Conservation (phyloP, 1,284 basidiomycete species). For the Phylloboletellus chloephorus region DNA sequence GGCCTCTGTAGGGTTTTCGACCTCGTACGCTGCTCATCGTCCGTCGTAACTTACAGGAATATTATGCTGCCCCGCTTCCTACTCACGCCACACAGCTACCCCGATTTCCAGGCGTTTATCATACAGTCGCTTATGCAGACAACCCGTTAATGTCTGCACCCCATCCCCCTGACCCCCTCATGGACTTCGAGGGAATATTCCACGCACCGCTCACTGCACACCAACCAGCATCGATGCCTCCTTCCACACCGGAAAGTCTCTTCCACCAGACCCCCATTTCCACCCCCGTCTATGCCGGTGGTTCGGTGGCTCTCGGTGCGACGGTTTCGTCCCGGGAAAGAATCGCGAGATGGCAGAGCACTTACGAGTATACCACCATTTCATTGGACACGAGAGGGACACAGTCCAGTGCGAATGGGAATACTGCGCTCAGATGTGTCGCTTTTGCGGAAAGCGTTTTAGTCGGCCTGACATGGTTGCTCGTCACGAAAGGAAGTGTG, state of each 20-base stretch:
- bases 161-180: neutral
- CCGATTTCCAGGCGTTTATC: neutral
- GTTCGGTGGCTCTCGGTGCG: conserved; percentile 19
- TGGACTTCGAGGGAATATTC: neutral
- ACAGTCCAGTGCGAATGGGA: conserved; percentile 23
- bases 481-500: conserved; percentile 24
- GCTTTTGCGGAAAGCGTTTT: conserved; percentile 21
- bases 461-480: conserved; percentile 27
- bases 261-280: conserved; percentile 4
- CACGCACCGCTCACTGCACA: neutral
- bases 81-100: neutral
- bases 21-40: conserved; percentile 1
- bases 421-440: conserved; percentile 19
- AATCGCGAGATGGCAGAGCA: conserved; percentile 30
- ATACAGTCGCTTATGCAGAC: neutral
- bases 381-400: conserved; percentile 27
- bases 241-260: conserved; percentile 11
- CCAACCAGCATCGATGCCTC: conserved; percentile 18
- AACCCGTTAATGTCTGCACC: neutral
- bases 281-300: conserved; percentile 18
- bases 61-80: neutral
- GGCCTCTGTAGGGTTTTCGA: conserved; percentile 10
- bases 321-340: conserved; percentile 24
- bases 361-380: conserved; percentile 17
- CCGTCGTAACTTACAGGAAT: conserved; percentile 12